Base-by-base conservation (phyloP, 306 rosid species). In the Prunus davidiana region DNA sequence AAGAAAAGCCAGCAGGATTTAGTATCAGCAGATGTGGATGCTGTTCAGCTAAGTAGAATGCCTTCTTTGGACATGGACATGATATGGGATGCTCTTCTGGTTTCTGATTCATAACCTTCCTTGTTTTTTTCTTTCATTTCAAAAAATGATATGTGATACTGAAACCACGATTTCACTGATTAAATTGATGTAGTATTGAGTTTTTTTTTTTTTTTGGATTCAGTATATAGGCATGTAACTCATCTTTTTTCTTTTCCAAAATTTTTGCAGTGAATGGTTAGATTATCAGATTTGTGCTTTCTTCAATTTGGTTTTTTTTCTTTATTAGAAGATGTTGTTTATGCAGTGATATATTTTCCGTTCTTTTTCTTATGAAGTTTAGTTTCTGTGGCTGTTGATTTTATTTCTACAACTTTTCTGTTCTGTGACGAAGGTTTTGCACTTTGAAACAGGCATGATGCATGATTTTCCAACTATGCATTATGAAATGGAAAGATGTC, bases 41-140 rank as follows among this genome's bases (percentile, higher is more conserved):
- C 82, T 75, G 87, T 93, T 86, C 98, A 91, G 82, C 67, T 94
- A 50, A 94, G 98, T 84, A 90, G 89, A 88, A 88, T 91, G 93
- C 97, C 98, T 19, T 94, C 98, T 24, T 85, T 94, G 86, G 98
- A 94, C 76, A 94, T 94, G 97, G 98, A 94, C 72, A 76, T 76
- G 63, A 91, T 94, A 72, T 94, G 98, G 98, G 93, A 94, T 85
- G 93, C 95, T 73, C 90, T 94, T 81, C 77, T 82, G 49, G 91
- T 90, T 67, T 86, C 96, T 56, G 93, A 90, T 74, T 83, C 83
- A 78, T 89, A 80, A 85, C 57, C 47, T 22, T 45, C 3, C 14
- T 41, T 57, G 14, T 47, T 46, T 27, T 11, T 56, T 38, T 38
- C 9, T 52, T 66, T 22, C 25, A 27, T 56, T 41, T 76, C 19